Conservation (phyloP, 768 basidiomycete genomes). For the Lentinula sp. region DNA sequence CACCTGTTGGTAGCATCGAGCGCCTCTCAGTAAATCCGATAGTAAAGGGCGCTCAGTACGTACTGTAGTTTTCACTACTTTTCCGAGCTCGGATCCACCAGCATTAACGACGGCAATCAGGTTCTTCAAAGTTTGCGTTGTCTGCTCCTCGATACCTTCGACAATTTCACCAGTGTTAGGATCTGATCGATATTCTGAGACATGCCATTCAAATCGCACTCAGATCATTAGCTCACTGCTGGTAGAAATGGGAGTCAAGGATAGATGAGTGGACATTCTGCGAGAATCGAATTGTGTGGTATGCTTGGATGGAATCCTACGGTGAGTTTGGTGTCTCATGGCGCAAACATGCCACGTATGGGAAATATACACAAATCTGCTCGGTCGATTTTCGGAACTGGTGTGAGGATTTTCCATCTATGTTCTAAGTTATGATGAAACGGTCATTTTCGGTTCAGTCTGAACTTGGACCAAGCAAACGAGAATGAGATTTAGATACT, state of each 20-base stretch:
- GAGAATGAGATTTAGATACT: too few relatives aligned
- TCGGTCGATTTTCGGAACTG: too few relatives aligned
- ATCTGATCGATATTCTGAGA: conserved; percentile 34
- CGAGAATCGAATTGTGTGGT: neutral
- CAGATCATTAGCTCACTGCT: conserved; percentile 22
- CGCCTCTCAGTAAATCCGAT: neutral
- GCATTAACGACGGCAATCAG: conserved; percentile 79
- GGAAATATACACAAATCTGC: too few relatives aligned
- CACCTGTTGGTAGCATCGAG: conserved; percentile 40
- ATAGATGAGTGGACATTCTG: conserved; percentile 27
- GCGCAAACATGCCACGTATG: too few relatives aligned
- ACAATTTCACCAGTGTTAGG: conserved; percentile 69
- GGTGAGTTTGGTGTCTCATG: too few relatives aligned
- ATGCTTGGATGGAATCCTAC: too few relatives aligned
- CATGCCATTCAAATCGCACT: neutral
- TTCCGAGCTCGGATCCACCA: conserved; percentile 68
- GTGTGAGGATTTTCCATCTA: too few relatives aligned
- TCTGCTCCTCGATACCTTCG: conserved; percentile 70
- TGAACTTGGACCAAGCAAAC: too few relatives aligned
- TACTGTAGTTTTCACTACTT: conserved; percentile 91
- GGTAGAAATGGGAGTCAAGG: conserved; percentile 35
- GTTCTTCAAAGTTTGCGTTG: conserved; percentile 82
- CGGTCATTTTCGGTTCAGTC: too few relatives aligned
- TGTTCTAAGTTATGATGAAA: too few relatives aligned
- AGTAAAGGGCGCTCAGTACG: conserved; percentile 18